Base-by-base conservation (phyloP, 768 basidiomycete genomes). In the Auricularia cornea region DNA sequence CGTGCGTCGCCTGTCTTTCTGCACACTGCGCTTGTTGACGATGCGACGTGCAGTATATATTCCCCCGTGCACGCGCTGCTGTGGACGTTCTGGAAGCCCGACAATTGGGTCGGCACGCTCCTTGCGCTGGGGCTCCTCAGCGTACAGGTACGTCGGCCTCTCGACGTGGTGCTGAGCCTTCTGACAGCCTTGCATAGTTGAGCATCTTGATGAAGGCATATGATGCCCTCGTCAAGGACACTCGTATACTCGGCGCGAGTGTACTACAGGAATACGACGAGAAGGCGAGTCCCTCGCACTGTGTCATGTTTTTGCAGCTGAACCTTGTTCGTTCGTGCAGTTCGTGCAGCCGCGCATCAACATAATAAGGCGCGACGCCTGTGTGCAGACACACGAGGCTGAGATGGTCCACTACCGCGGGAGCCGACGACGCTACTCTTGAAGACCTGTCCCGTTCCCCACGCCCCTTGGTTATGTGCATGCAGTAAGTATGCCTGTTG, bases 261-360 rank as follows among this genome's bases (percentile, higher is more conserved):
- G 89, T 92, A 20, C 80, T 94, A 81, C 83, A 85, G 69, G 92
- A 94, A 73, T 94, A 94, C 69, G 89, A 94, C 65, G 78, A 85
- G 72, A 84, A 83, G 75, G 92, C 91, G 66, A 41, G 85, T 79
- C 2, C 3, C 20, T 10, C 14, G 44, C 33, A 2, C 23, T 20
- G 12, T 5, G 41, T 32, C 38, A 20, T n/a, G 35, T 3, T 28
- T 38, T 59, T 18, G 29, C 28, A 30, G 29, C 31, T 20, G 29
- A 26, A 31, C 28, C 23, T 31, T 29, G n/a, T 16, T 60, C n/a
- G 62, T 32, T 32, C 38, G 14, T 29, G 62, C 60, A 94, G 90
- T 94, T 91, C 71, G 92, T 94, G 3, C 84, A 88, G 68, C 92
- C 92, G n/a, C 83, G 86, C 65, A 73, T 91, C 65, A 87, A 89